A percentile compares a stretch with the other conserved stretches of the same genome.
phyloP scores from a whole-genome alignment of 2,329 filamentous ascomycete genomes.

The Cercospora zeina region DNA sequence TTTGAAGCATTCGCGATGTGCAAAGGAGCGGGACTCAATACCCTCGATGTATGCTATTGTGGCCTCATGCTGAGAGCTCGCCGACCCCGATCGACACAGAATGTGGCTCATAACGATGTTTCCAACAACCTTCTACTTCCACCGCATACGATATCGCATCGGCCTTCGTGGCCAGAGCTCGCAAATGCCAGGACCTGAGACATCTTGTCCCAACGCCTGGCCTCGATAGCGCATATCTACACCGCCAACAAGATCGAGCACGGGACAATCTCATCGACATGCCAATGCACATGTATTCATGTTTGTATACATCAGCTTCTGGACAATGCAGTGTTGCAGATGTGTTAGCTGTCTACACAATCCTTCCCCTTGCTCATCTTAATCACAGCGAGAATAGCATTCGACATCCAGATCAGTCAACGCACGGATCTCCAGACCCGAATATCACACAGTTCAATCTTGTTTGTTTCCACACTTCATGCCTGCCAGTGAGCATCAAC shows the following conservation, averaged over 20 bases:
- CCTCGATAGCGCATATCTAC: too few relatives aligned
- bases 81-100: too few relatives aligned
- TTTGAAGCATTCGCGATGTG: too few relatives aligned
- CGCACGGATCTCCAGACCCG: not conserved
- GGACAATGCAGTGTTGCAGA: not conserved
- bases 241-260: too few relatives aligned
- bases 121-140: not conserved
- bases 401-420: not conserved
- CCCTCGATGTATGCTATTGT: not conserved
- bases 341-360: not conserved
- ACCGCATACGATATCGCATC: not conserved
- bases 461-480: conserved; percentile 29
- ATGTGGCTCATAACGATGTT: not conserved
- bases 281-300: not conserved
- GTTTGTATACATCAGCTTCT: not conserved
- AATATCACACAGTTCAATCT: conserved; percentile 5
- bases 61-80: not conserved
- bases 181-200: not conserved
- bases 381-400: not conserved
- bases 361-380: conserved; percentile 6
- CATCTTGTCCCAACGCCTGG: not conserved
- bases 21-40: not conserved
- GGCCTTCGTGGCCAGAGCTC: not conserved
- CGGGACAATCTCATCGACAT: not conserved
- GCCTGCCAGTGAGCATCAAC: conserved; percentile 25